phyloP scores from a whole-genome alignment of 169 alveolate species.

The Plasmodium chabaudi region DNA sequence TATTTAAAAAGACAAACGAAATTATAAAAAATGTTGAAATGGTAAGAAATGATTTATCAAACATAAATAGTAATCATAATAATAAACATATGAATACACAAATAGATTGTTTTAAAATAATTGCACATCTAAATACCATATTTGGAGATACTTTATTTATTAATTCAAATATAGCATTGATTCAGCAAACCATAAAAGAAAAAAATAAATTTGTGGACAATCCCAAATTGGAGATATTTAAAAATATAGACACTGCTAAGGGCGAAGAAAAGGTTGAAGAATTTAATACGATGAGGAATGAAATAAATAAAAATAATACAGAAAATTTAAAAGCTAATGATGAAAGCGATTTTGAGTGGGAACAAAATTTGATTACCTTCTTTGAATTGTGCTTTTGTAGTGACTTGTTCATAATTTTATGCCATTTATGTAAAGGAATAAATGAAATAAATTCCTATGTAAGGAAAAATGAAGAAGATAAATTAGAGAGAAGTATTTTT shows the following conservation, averaged over 20 bases:
- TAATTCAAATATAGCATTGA: conserved; percentile 1
- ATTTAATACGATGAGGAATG: no score
- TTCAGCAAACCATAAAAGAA: conserved; percentile 17
- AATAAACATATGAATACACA: not conserved
- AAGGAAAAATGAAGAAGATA: conserved; percentile 19
- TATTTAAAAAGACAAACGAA: conserved; percentile 21
- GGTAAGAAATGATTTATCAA: conserved; percentile 17
- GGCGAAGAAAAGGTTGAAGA: no score
- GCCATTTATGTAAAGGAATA: conserved; percentile 23
- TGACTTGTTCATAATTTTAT: conserved; percentile 41
- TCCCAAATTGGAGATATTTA: not conserved
- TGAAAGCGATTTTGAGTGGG: not conserved
- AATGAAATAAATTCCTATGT: conserved; percentile 19
- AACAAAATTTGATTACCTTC: conserved; percentile 23
- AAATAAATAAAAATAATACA: not conserved
- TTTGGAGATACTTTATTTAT: conserved; percentile 23
- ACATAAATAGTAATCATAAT: not conserved
- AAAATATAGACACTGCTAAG: not conserved
- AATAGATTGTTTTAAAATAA: conserved; percentile 12
- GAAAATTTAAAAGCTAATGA: conserved; percentile 2
- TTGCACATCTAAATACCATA: conserved; percentile 22
- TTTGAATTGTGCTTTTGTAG: conserved; percentile 59
- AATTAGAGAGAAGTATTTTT: not conserved
- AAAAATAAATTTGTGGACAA: not conserved
- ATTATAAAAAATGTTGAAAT: conserved; percentile 28